phyloP scores from a whole-genome alignment of 2,329 filamentous ascomycete species.

The Alternaria infectoria region DNA sequence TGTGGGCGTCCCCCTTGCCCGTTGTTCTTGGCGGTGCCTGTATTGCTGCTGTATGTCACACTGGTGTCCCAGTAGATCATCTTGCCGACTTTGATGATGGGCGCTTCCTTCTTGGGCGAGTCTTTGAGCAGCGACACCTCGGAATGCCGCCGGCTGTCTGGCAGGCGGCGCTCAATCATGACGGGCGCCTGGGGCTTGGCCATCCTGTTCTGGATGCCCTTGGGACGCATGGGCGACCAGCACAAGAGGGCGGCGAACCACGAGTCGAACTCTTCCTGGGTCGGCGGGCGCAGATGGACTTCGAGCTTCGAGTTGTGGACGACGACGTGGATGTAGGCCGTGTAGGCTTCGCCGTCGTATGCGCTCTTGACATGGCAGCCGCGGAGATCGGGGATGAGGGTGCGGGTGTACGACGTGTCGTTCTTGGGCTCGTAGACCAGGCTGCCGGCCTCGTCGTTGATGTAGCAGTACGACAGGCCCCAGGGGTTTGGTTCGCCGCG shows the following conservation, averaged over 20 bases:
- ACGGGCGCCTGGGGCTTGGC: constrained; percentile 56
- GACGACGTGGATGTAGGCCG: constrained; percentile 60
- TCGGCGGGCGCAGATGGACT: constrained; percentile 69
- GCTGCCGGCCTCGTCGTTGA: constrained; percentile 76
- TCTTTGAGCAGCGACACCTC: constrained; percentile 67
- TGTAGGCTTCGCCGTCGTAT: constrained; percentile 55
- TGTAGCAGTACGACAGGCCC: constrained; percentile 75
- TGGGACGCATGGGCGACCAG: constrained; percentile 77
- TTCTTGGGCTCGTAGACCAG: constrained; percentile 77
- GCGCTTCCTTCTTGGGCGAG: constrained; percentile 69
- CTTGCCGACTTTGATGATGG: constrained; percentile 85
- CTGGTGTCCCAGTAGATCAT: constrained; percentile 74
- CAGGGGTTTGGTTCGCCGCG: constrained; percentile 67
- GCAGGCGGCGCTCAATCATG: constrained; percentile 43
- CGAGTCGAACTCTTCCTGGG: constrained; percentile 71
- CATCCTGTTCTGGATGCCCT: constrained; percentile 61
- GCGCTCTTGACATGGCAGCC: constrained; percentile 71
- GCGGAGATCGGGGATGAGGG: constrained; percentile 74
- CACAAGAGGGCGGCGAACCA: constrained; percentile 83
- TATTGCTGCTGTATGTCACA: constrained; percentile 58
- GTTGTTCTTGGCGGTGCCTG: constrained; percentile 42
- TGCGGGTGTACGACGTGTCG: constrained; percentile 65
- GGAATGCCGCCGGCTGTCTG: constrained; percentile 55
- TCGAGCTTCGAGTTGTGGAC: constrained; percentile 63
- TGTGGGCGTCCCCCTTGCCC: constrained; percentile 52